Evolutionary conservation across 768 basidiomycete species (phyloP), one percentile per base, ranked within the genome.

Genomic region (Symmetrospora coprosmae): DNA sequence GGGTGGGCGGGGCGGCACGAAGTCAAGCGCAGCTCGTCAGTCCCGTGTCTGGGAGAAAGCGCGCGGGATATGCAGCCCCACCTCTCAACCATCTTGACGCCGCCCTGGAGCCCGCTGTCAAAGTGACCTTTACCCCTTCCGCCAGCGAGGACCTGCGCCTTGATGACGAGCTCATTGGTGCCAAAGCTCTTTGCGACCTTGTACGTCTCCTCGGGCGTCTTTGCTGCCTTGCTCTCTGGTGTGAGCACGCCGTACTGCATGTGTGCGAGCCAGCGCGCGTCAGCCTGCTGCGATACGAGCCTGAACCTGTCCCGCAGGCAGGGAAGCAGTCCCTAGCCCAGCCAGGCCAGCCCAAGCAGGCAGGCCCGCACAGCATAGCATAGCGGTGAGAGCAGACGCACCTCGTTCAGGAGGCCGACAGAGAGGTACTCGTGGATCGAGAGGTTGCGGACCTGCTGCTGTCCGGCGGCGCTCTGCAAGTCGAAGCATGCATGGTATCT

Each of bases 121-220:
- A 99, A 99, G 68, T 84, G 84, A 37, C 94, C 94, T 79, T 97
- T 97, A 68, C 94, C 94, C 70, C 94, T 83, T 65, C 94, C 94
- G 69, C 94, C 94, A 65, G 94, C 94, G 56, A 99, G 84, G 6
- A 99, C 94, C 73, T 99, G 94, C 37, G 94, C 94, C 75, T 97
- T 97, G 75, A 99, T 91, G 33, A 99, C 92, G 51, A 92, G 82
- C 64, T 81, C 80, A 56, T 84, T 77, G 31, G 77, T 76, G 64
- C 82, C 88, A 50, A 55, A 60, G 19, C 39, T 17, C 76, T 86
- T 81, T 60, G 91, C 92, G 50, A 88, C 88, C 62, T 82, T 76
- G 74, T 80, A 86, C 2, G 90, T 91, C 74, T 97, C 94, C 67
- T 87, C 78, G 0, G 90, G 82, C 21, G 87, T 80, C 72, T 85